Evolutionary conservation across 768 basidiomycete species (phyloP).

Genomic region (Chiua virens): DNA sequence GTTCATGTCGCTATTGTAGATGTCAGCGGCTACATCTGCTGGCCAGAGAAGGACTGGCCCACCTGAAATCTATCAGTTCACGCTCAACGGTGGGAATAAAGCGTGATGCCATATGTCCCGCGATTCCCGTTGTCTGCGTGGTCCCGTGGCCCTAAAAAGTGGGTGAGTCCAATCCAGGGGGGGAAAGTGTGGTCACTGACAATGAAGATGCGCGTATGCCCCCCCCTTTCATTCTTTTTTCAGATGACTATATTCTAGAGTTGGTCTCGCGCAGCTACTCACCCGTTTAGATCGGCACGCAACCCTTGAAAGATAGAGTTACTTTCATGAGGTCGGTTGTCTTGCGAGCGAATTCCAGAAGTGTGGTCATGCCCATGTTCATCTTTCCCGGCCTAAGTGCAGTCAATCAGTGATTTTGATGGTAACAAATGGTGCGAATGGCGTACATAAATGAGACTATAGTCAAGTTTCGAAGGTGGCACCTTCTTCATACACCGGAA

Average conservation of each 20-base stretch:
- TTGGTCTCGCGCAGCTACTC: constrained; percentile 4
- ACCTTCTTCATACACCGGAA: background rate
- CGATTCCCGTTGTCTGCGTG: constrained; percentile 14
- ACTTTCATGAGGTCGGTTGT: background rate
- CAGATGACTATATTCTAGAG: no score
- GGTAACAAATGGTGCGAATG: no score
- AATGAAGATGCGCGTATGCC: constrained; percentile 15
- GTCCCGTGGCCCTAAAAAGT: constrained; percentile 7
- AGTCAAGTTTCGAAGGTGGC: background rate
- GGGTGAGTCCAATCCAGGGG: background rate
- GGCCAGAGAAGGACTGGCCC: background rate
- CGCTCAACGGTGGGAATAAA: constrained; percentile 18
- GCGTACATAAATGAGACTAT: constrained; percentile 7
- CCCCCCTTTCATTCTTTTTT: background rate
- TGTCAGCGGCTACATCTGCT: background rate
- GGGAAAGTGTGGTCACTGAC: background rate
- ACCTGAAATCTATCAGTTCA: constrained; percentile 15
- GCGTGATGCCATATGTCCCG: constrained; percentile 15
- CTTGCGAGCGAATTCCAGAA: background rate
- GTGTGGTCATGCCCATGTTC: background rate
- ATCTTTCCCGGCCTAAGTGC: background rate
- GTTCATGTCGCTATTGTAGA: constrained; percentile 3
- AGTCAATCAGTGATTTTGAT: background rate
- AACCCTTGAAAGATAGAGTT: constrained; percentile 6
- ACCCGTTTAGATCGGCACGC: constrained; percentile 9